Percentiles rank a stretch among this genome's conserved stretches.
These are phyloP conservation scores for Aspergillus intermedius DNA, from an alignment of 2,329 filamentous ascomycete genomes.

Conservation along the genomic window DNA sequence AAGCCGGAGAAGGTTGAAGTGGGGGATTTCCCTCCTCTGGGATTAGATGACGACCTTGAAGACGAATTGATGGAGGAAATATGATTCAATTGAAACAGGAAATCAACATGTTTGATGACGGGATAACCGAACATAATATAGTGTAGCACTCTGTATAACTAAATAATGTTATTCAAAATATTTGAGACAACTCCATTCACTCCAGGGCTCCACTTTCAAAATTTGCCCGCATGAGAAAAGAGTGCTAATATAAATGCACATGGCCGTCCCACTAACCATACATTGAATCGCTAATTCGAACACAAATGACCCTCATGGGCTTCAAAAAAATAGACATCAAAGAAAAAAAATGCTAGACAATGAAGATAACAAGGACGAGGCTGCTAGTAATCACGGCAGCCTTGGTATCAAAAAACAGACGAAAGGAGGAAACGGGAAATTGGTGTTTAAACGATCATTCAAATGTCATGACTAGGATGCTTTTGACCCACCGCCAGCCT, in stretches of 20 bases:
- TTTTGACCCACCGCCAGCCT: slow-evolving; percentile 12
- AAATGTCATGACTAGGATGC: slow-evolving; percentile 1
- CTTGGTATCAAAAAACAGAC: slow-evolving; percentile 1
- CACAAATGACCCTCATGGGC: background rate
- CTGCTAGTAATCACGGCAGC: background rate
- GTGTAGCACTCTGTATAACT: background rate
- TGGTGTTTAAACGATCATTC: background rate
- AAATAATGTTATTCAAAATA: slow-evolving; percentile 3
- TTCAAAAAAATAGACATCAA: background rate
- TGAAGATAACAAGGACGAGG: background rate
- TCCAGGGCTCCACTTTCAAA: slow-evolving; percentile 1
- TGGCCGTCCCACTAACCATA: background rate
- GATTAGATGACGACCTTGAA: slow-evolving; percentile 48
- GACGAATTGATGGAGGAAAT: slow-evolving; percentile 53
- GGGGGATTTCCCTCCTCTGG: slow-evolving; percentile 51
- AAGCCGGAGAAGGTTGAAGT: slow-evolving; percentile 57
- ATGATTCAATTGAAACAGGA: slow-evolving; percentile 14
- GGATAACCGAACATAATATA: background rate
- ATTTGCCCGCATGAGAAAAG: background rate
- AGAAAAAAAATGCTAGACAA: background rate
- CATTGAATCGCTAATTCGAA: slow-evolving; percentile 1
- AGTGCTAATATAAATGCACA: background rate
- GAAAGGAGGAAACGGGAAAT: background rate
- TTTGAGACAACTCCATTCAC: background rate
- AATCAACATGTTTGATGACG: background rate